Evolutionary conservation across 2,329 filamentous ascomycete species (phyloP), one percentile per base, ranked within the genome.

Genomic region (Fusarium subglutinans): DNA sequence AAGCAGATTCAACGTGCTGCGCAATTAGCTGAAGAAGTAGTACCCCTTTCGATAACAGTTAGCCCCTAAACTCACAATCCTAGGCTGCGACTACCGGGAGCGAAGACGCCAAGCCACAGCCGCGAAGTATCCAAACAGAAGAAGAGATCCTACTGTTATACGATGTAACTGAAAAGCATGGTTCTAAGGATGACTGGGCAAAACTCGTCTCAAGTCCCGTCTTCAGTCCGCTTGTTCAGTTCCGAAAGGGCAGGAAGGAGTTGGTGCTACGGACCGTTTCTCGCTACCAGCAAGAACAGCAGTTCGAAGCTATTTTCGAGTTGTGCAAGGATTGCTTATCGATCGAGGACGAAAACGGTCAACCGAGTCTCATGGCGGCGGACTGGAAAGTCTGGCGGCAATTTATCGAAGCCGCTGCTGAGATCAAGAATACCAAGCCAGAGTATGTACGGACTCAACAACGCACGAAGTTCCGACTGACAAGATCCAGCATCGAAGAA

Each of bases 1-100:
- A 87, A 87, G 77, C 87, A 88, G 74, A 84, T 88, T 3, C 85
- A 88, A 66, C 83, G 85, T 55, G 87, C 86, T 8, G 86, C 86
- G 3, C 84, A 86, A 45, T 66, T 82, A 2, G 77, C 86, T 2
- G 85, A 86, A 73, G 82, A 84, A 77, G 85, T 85, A 81, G 38
- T 73, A 4, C 81, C 82, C 79, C 63, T 26, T 47, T 18, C 24
- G 14, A 12, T 14, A 1, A 5, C 20, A 9, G 15, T 30, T 10
- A 20, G 33, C 13, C 35, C 40, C 35, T 37, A 20, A 22, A 63
- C 24, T 56, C 6, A 71, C 38, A 20, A 22, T 18, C 17, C 3
- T 30, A 81, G 79, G 75, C 74, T 40, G 68, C 75, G 30, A 61
- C 50, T 22, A 55, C 73, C 4, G 55, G 76, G 18, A 71, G 67